Conservation (phyloP, 2,329 filamentous ascomycete genomes). For the Aureobasidium melanogenum region DNA sequence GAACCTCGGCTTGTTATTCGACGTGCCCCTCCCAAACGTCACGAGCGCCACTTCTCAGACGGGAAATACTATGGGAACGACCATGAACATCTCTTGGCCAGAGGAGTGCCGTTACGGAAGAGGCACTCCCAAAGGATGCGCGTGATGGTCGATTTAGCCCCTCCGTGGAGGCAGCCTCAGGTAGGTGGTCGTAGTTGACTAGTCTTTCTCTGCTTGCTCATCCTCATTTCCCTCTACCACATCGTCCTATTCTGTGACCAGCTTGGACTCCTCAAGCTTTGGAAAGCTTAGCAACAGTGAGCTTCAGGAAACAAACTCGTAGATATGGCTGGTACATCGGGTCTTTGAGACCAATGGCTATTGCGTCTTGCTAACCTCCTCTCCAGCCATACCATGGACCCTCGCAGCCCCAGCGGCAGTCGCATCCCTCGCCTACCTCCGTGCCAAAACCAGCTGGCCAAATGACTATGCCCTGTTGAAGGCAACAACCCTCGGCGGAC, state of each 20-base stretch:
- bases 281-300: not conserved
- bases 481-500: conserved; percentile 24
- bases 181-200: not conserved
- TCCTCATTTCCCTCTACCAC: not conserved
- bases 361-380: not conserved
- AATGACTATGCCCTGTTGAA: conserved; percentile 56
- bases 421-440: conserved; percentile 66
- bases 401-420: conserved; percentile 40
- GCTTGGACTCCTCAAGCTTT: not conserved
- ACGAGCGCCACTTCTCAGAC: not conserved
- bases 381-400: conserved; percentile 9
- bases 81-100: not conserved
- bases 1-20: not conserved
- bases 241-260: not conserved
- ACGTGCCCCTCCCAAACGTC: not conserved
- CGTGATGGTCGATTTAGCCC: not conserved
- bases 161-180: not conserved
- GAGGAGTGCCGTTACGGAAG: not conserved
- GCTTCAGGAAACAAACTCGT: not conserved
- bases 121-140: not conserved
- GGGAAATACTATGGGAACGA: not conserved
- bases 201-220: not conserved
- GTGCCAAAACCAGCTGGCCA: conserved; percentile 58
- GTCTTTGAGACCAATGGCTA: not conserved
- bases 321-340: not conserved